Percentiles rank a stretch among this genome's conserved stretches.
These are phyloP conservation scores for Trichoderma orchidacearum DNA, from an alignment of 495 filamentous ascomycete genomes.

Conservation along the genomic window DNA sequence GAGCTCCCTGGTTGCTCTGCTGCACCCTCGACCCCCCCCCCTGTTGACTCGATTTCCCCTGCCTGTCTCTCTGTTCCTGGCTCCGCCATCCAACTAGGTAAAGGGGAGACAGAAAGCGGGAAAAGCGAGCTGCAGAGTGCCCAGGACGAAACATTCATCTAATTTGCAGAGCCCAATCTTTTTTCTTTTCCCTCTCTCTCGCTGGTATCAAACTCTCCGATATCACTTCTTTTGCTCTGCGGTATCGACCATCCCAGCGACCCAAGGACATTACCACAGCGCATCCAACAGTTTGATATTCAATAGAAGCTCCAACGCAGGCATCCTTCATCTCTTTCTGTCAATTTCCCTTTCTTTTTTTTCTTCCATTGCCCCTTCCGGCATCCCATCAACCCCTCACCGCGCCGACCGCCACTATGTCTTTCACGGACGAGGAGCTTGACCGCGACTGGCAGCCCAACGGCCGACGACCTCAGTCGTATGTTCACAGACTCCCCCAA, in stretches of 20 bases:
- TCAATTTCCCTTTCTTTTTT: background rate
- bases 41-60: background rate
- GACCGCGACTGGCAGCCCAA: constrained; percentile 67
- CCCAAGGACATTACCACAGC: background rate
- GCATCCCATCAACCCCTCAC: background rate
- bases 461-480: constrained; percentile 68
- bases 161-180: background rate
- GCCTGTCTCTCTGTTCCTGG: background rate
- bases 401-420: constrained; percentile 12
- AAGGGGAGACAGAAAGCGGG: background rate
- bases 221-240: background rate
- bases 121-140: background rate
- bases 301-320: background rate
- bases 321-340: background rate
- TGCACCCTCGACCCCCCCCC: background rate
- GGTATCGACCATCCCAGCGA: background rate
- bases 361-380: background rate
- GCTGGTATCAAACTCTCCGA: background rate
- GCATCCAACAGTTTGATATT: background rate
- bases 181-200: background rate
- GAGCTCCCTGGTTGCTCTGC: background rate
- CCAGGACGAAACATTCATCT: background rate
- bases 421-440: constrained; percentile 46
- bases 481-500: constrained; percentile 21
- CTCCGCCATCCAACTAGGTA: background rate